Conservation (phyloP, 805 yeast species). For the Metschnikowia drakensbergensis region DNA sequence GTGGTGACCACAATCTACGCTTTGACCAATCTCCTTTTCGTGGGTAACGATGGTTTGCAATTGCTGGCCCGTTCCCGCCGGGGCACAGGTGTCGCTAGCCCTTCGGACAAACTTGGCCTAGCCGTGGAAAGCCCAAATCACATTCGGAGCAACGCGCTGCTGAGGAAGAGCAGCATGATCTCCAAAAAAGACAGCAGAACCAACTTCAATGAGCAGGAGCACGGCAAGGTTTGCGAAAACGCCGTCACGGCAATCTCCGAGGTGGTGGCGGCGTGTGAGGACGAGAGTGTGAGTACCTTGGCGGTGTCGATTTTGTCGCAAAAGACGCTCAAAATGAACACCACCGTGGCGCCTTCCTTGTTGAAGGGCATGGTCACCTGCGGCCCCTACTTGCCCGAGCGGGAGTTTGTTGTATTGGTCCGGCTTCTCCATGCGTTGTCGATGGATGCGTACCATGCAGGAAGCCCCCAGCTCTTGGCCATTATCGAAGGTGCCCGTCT, state of each 20-base stretch:
- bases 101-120: constrained; percentile 3
- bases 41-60: constrained; percentile 41
- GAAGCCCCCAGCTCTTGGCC: constrained; percentile 34
- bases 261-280: constrained; percentile 62
- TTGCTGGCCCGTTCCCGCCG: constrained; percentile 27
- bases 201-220: constrained; percentile 27
- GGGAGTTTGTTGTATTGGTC: constrained; percentile 63
- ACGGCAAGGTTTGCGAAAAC: constrained; percentile 50
- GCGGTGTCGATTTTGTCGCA: constrained; percentile 81
- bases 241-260: constrained; percentile 65
- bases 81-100: constrained; percentile 27
- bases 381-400: constrained; percentile 56
- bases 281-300: constrained; percentile 68
- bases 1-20: constrained; percentile 83
- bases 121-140: constrained; percentile 7
- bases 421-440: constrained; percentile 53
- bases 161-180: constrained; percentile 7
- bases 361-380: constrained; percentile 61
- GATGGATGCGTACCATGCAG: constrained; percentile 39
- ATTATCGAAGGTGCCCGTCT: constrained; percentile 51
- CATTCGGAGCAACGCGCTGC: constrained; percentile 11
- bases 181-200: background rate
- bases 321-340: constrained; percentile 50
- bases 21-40: constrained; percentile 66
- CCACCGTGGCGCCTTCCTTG: constrained; percentile 52